phyloP scores from a whole-genome alignment of 2,329 filamentous ascomycete genomes.

The Coniochaeta prunicola region DNA sequence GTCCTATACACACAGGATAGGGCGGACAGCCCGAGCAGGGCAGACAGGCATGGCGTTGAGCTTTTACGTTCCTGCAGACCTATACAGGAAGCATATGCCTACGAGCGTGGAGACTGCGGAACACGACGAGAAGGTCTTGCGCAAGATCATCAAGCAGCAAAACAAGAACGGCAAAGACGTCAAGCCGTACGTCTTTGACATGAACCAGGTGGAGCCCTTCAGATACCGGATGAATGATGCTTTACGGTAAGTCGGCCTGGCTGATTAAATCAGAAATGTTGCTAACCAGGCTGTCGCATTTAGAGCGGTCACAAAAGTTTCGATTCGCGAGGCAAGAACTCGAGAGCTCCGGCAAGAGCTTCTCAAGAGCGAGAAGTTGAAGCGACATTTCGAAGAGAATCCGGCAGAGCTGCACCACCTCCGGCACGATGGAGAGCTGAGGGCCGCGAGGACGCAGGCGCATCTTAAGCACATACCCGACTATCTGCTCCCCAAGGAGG shows the following conservation, averaged over 20 bases:
- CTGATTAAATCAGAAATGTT: background rate
- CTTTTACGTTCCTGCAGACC: slow-evolving; percentile 77
- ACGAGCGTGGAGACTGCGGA: slow-evolving; percentile 69
- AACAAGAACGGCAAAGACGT: slow-evolving; percentile 71
- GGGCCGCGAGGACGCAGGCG: slow-evolving; percentile 74
- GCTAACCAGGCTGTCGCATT: background rate
- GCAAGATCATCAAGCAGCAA: slow-evolving; percentile 74
- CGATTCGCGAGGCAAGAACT: slow-evolving; percentile 82
- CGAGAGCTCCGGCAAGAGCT: slow-evolving; percentile 85
- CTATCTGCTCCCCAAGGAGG: slow-evolving; percentile 76
- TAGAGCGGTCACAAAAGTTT: slow-evolving; percentile 75
- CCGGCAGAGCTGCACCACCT: slow-evolving; percentile 81
- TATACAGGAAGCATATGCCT: slow-evolving; percentile 83
- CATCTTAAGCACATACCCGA: slow-evolving; percentile 94
- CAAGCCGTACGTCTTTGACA: slow-evolving; percentile 89
- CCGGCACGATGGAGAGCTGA: slow-evolving; percentile 81
- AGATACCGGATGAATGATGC: slow-evolving; percentile 93
- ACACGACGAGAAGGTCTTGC: slow-evolving; percentile 77
- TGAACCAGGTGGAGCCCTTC: slow-evolving; percentile 89
- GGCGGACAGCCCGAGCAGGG: slow-evolving; percentile 83
- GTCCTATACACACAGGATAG: slow-evolving; percentile 95
- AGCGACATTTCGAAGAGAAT: slow-evolving; percentile 95
- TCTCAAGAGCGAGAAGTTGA: slow-evolving; percentile 87
- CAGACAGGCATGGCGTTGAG: slow-evolving; percentile 93
- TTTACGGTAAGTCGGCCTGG: background rate